phyloP scores from a whole-genome alignment of 1,284 basidiomycete species.

The Tylopilus sp. region DNA sequence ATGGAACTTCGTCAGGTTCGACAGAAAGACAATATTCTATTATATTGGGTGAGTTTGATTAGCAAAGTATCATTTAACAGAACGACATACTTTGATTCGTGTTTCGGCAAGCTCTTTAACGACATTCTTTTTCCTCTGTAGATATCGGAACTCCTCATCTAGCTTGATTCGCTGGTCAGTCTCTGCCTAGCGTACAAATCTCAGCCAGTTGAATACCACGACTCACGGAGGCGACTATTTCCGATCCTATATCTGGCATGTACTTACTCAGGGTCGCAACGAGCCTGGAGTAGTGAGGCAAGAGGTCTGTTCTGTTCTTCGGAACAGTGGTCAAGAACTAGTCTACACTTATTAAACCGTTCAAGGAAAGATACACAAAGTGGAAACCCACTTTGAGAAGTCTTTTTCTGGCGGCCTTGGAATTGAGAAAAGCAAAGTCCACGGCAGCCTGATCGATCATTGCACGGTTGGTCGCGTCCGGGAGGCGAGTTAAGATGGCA shows the following conservation, averaged over 20 bases:
- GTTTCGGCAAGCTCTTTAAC: conserved; percentile 86
- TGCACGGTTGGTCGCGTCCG: conserved; percentile 90
- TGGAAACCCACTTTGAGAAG: conserved; percentile 70
- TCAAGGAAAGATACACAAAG: background rate
- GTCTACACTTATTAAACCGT: conserved; percentile 11
- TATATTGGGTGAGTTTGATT: background rate
- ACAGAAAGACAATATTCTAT: conserved; percentile 87
- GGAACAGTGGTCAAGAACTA: conserved; percentile 86
- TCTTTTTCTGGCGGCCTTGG: conserved; percentile 90
- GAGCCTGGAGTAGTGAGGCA: conserved; percentile 92
- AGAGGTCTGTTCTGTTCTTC: conserved; percentile 85
- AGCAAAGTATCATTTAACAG: background rate
- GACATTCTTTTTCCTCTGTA: conserved; percentile 93
- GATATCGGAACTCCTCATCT: conserved; percentile 94
- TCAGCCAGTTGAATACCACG: background rate
- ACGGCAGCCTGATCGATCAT: conserved; percentile 93
- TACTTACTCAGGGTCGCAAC: conserved; percentile 87
- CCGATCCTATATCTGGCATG: conserved; percentile 90
- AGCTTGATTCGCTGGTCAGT: conserved; percentile 53
- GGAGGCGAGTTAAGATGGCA: conserved; percentile 87
- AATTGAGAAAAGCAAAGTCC: conserved; percentile 95
- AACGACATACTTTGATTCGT: conserved; percentile 68
- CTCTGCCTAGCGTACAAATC: background rate
- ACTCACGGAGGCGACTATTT: conserved; percentile 77
- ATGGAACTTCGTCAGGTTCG: conserved; percentile 92